Evolutionary conservation across 495 filamentous ascomycete genomes (phyloP).

Genomic region (Echria macrotheca): DNA sequence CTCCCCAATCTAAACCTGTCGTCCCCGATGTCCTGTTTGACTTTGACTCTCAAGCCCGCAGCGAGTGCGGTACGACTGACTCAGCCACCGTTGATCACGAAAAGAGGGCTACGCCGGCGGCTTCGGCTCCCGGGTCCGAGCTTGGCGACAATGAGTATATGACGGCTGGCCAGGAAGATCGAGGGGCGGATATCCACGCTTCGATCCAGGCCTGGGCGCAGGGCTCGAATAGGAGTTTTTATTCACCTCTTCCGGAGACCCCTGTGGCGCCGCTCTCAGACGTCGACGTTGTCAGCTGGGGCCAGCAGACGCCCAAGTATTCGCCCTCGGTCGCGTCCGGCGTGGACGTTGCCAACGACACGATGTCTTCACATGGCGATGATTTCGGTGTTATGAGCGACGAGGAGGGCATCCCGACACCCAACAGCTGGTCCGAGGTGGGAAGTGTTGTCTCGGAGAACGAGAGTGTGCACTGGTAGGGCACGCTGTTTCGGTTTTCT

Average conservation of each 20-base stretch:
- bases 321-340: constrained; percentile 41
- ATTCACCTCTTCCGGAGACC: constrained; percentile 45
- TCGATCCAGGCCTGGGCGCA: constrained; percentile 56
- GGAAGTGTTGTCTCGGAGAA: constrained; percentile 65
- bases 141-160: constrained; percentile 38
- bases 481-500: background rate
- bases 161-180: constrained; percentile 40
- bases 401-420: constrained; percentile 56
- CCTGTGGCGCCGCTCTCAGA: constrained; percentile 35
- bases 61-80: constrained; percentile 12
- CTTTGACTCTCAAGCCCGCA: constrained; percentile 21
- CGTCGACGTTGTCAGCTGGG: constrained; percentile 39
- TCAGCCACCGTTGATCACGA: constrained; percentile 2
- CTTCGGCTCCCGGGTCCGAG: constrained; percentile 29
- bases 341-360: constrained; percentile 34
- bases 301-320: constrained; percentile 47
- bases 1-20: constrained; percentile 15
- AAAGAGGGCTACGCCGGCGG: too few species aligned
- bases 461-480: constrained; percentile 35
- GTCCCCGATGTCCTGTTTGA: constrained; percentile 27
- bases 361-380: constrained; percentile 24
- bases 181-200: constrained; percentile 35
- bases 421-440: constrained; percentile 73
- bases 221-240: constrained; percentile 39
- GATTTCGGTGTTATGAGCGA: constrained; percentile 63